Evolutionary conservation across 2,329 filamentous ascomycete species (phyloP), one percentile per base, ranked within the genome.

Genomic region (Dothistroma pini): DNA sequence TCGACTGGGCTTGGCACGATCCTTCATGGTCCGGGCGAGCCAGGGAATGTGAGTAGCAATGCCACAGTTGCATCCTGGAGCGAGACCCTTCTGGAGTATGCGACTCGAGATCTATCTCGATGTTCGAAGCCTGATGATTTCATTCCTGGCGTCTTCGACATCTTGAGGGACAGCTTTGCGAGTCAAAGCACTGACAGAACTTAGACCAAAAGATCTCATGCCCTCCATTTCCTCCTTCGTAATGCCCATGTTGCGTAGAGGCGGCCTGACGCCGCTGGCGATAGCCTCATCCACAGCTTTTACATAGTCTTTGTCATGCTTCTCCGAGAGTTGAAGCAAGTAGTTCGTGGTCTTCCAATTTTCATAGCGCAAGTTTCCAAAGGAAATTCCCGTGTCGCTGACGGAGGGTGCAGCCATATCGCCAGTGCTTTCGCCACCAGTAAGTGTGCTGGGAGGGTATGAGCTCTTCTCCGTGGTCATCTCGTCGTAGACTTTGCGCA

Each of bases 261-360:
- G 58, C 9, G 58, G 58, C 14, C 44, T 44, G 9, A 52, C 19
- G 1, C 47, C 53, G 19, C 21, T 31, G 7, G 31, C 38, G 29
- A 60, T 60, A 14, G 58, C 53, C 9, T 55, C 16, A 32, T 60
- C 58, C 47, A 60, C 63, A 50, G 58, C 8, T 58, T 65, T 50
- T 63, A 66, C 55, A 60, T 70, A 71, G 1, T 61, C 56, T 10
- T 52, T 31, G 54, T 75, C 72, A 57, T 70, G 65, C 49, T 63
- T 58, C 41, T 72, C 67, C 5, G 73, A 62, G 21, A 70, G 64
- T 16, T 64, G 67, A 11, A 83, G 74, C 56, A 83, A 70, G 54
- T 79, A 75, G 56, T 80, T 78, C 52, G 83, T 72, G 8, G 71
- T 71, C 53, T 76, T 72, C 81, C 81, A 84, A 60, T 81, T 81